phyloP scores from a whole-genome alignment of 352 stramenopile genomes.

The Globisporangium perplexum region DNA sequence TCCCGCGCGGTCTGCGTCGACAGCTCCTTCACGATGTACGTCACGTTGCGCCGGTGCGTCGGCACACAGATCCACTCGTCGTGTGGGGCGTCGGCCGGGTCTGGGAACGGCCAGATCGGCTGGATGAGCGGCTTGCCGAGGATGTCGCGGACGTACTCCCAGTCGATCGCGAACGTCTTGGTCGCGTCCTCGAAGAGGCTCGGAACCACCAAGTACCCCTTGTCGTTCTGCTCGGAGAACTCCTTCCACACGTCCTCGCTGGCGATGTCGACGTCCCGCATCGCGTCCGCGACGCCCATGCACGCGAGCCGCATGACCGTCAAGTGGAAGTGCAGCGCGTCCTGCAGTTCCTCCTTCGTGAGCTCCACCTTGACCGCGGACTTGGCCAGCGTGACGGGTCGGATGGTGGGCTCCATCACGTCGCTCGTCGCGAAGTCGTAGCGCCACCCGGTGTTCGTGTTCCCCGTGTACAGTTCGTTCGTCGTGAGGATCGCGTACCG shows the following conservation, averaged over 20 bases:
- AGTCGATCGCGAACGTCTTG: constrained; percentile 34
- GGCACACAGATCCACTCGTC: constrained; percentile 76
- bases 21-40: constrained; percentile 52
- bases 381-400: constrained; percentile 58
- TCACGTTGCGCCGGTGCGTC: constrained; percentile 59
- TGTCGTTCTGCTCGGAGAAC: constrained; percentile 86
- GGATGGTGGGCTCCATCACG: constrained; percentile 60
- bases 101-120: constrained; percentile 59
- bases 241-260: constrained; percentile 66
- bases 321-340: constrained; percentile 72
- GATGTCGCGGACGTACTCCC: constrained; percentile 59
- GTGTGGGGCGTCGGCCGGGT: constrained; percentile 7
- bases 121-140: constrained; percentile 56
- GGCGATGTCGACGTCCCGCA: constrained; percentile 60
- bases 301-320: constrained; percentile 74
- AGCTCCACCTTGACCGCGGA: constrained; percentile 31
- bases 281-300: constrained; percentile 65
- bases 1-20: constrained; percentile 34
- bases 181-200: constrained; percentile 14
- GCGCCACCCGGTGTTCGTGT: constrained; percentile 72
- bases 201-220: constrained; percentile 79
- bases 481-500: constrained; percentile 69
- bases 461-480: constrained; percentile 75
- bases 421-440: constrained; percentile 80
- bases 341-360: constrained; percentile 47